Conservation (phyloP, 306 rosid genomes). For the Vigna reflexopilosa region DNA sequence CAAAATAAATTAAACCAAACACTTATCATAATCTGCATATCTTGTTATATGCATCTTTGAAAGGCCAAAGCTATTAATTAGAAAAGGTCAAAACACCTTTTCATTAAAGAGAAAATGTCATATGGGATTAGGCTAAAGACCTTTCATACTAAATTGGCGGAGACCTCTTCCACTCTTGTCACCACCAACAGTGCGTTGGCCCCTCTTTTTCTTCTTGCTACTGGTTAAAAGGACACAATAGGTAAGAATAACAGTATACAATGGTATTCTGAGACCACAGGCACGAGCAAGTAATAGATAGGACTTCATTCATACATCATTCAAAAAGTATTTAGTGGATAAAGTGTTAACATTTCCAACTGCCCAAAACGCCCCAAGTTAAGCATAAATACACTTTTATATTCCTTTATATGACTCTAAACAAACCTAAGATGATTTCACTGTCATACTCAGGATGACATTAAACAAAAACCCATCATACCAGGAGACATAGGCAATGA, state of each 20-base stretch:
- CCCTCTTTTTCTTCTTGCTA: slow-evolving; percentile 96
- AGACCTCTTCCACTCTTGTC: slow-evolving; percentile 99
- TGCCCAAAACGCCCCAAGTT: too few relatives aligned
- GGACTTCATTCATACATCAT: slow-evolving; percentile 14
- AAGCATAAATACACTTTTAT: neutral
- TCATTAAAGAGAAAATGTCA: slow-evolving; percentile 23
- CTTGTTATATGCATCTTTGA: slow-evolving; percentile 16
- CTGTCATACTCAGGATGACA: neutral
- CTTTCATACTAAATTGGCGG: slow-evolving; percentile 99
- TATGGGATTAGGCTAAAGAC: slow-evolving; percentile 49
- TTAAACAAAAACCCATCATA: neutral
- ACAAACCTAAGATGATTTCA: neutral
- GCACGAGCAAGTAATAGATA: slow-evolving; percentile 16
- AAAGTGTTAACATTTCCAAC: neutral
- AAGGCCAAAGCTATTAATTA: slow-evolving; percentile 7
- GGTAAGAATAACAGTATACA: slow-evolving; percentile 31
- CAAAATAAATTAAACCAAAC: neutral
- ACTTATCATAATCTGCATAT: neutral
- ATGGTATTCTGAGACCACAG: slow-evolving; percentile 12
- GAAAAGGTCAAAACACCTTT: slow-evolving; percentile 12
- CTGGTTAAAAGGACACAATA: slow-evolving; percentile 45
- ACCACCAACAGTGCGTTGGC: slow-evolving; percentile 92
- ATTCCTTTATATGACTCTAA: neutral
- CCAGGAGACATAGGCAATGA: neutral
- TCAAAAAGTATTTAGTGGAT: neutral